Evolutionary conservation across 805 yeast genomes (phyloP).

Genomic region (Wickerhamiella qilinensis): DNA sequence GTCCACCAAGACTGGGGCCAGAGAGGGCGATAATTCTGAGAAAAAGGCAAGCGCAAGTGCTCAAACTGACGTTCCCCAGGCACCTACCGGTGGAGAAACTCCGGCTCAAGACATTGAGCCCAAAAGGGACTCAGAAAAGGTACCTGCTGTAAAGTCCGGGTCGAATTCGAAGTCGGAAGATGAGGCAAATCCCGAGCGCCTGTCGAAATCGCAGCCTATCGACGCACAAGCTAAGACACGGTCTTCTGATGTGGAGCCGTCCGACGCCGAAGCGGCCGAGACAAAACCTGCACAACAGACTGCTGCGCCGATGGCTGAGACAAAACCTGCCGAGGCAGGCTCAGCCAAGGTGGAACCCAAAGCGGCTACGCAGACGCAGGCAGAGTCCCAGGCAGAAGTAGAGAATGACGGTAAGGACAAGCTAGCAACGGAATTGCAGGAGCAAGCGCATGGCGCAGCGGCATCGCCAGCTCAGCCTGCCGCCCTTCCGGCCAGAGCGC

Average conservation of each 20-base stretch:
- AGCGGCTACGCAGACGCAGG: slow-evolving; percentile 3
- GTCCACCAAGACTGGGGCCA: slow-evolving; percentile 1
- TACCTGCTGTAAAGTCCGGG: background rate
- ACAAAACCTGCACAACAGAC: no score
- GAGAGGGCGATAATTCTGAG: slow-evolving; percentile 1
- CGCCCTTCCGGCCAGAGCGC: no score
- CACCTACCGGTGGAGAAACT: background rate
- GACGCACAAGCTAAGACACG: no score
- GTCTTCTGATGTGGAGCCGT: no score
- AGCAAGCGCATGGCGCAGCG: no score
- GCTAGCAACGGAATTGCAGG: slow-evolving; percentile 3
- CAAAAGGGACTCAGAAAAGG: background rate
- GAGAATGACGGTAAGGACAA: background rate
- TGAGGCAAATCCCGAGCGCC: slow-evolving; percentile 7
- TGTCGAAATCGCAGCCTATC: no score
- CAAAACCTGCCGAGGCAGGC: no score
- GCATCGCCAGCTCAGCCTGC: no score
- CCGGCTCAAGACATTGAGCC: background rate
- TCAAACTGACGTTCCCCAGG: background rate
- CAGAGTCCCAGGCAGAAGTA: slow-evolving; percentile 4
- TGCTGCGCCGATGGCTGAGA: no score
- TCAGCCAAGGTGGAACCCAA: slow-evolving; percentile 4
- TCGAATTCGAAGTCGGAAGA: slow-evolving; percentile 4
- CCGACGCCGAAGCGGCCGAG: no score
- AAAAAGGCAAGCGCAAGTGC: no score